Conservation (phyloP, 306 rosid species). For the Glycine soja region DNA sequence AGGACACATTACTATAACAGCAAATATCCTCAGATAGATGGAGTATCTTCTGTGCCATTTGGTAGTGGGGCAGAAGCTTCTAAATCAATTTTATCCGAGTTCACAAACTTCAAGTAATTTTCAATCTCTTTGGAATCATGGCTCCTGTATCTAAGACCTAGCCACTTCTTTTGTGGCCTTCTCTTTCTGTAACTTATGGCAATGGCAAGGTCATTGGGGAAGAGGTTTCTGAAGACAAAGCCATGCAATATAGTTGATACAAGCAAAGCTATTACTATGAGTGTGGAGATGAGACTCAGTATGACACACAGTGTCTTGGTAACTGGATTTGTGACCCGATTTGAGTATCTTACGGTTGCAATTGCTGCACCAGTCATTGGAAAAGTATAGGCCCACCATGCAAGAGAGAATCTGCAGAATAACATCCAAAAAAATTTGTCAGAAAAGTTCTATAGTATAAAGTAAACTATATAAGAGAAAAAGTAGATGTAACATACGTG, state of each 20-base stretch:
- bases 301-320: conserved; percentile 65
- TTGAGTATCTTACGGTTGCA: conserved; percentile 86
- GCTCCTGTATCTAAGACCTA: conserved; percentile 59
- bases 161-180: conserved; percentile 65
- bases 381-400: conserved; percentile 99
- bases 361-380: conserved; percentile 99
- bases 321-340: conserved; percentile 59
- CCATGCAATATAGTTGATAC: conserved; percentile 73
- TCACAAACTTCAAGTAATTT: conserved; percentile 67
- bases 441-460: conserved; percentile 18
- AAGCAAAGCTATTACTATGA: conserved; percentile 64
- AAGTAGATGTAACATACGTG: conserved; percentile 57
- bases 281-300: conserved; percentile 60
- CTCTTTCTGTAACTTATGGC: conserved; percentile 82
- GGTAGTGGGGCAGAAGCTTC: conserved; percentile 54
- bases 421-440: conserved; percentile 30
- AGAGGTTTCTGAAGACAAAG: conserved; percentile 74
- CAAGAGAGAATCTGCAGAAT: conserved; percentile 73
- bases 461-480: not conserved
- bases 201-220: conserved; percentile 92
- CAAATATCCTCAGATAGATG: not conserved
- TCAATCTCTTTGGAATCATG: conserved; percentile 68
- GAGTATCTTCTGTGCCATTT: conserved; percentile 9
- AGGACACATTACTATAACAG: not conserved
- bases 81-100: conserved; percentile 47